phyloP scores from a whole-genome alignment of 2,329 filamentous ascomycete species.

The Neophaeococcomyces aloes region DNA sequence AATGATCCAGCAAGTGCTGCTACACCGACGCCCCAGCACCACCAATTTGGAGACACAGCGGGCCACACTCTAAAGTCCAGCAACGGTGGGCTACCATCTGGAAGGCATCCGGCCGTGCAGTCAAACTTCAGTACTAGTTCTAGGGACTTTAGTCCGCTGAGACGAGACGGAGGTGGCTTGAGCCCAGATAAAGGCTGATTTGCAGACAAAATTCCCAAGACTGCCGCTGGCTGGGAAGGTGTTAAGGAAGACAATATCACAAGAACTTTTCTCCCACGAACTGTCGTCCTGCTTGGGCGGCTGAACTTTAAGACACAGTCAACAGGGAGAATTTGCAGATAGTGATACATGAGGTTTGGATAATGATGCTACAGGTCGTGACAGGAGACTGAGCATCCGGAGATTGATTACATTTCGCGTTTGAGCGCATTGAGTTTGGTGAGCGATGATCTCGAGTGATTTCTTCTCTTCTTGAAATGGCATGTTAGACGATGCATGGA shows the following conservation, averaged over 20 bases:
- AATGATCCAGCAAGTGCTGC: constrained; percentile 25
- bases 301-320: no score
- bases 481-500: not conserved
- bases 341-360: not conserved
- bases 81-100: constrained; percentile 12
- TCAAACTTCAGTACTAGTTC: constrained; percentile 43
- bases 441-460: not conserved
- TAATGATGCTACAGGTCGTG: not conserved
- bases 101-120: constrained; percentile 36
- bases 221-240: no score
- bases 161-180: constrained; percentile 1
- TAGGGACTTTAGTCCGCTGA: constrained; percentile 32
- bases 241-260: no score
- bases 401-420: not conserved
- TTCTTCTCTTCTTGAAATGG: not conserved
- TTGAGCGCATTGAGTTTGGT: not conserved
- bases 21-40: constrained; percentile 15
- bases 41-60: constrained; percentile 14
- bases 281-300: no score
- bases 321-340: no score
- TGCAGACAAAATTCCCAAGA: not conserved
- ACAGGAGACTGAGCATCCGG: no score
- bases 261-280: no score
- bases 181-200: not conserved
- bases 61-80: constrained; percentile 13